Base-by-base conservation (phyloP, 2,329 filamentous ascomycete species). In the Fusarium albosuccineum region DNA sequence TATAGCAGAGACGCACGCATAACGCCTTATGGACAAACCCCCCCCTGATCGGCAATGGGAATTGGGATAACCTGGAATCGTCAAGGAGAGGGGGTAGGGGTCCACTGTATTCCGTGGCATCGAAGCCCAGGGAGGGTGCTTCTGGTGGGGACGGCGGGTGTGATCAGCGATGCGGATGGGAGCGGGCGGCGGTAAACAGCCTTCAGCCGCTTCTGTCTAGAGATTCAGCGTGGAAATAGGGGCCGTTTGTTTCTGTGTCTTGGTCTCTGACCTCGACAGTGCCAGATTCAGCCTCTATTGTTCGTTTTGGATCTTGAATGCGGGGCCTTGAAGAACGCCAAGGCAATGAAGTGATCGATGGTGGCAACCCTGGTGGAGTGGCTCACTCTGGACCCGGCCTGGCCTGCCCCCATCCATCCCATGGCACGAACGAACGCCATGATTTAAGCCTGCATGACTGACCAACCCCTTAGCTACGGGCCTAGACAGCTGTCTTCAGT, bases 1-100 rank as follows among this genome's bases (percentile, higher is more conserved):
- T 52, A 52, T 52, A 52, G 49, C 34, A 29, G n/a, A 17, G 11
- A 26, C 45, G n/a, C 30, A 30, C 49, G 39, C 49, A 5, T 10
- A 29, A 40, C 48, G 30, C 45, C 13, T 16, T 22, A 36, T 50
- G n/a, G 27, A 11, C 22, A 6, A 5, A 9, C 22, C 34, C 36
- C 34, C 36, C 49, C 49, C 49, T 52, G 49, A 52, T 52, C 49
- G 49, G 49, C 49, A 52, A 39, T 52, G 49, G 27, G 49, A 52
- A 52, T 52, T 40, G 27, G 49, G 49, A 52, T 41, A n/a, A 52
- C 49, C 49, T 36, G 22, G 22, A 22, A 22, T 22, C 22, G 22
- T 52, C 49, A 36, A 51, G 36, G 49, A 22, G 22, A 22, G 22
- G 22, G 22, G 22, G 22, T 22, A 22, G 34, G 49, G 49, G 14